These are phyloP conservation scores for Clonostachys solani DNA, from an alignment of 2,329 filamentous ascomycete genomes.

Conservation along the genomic window DNA sequence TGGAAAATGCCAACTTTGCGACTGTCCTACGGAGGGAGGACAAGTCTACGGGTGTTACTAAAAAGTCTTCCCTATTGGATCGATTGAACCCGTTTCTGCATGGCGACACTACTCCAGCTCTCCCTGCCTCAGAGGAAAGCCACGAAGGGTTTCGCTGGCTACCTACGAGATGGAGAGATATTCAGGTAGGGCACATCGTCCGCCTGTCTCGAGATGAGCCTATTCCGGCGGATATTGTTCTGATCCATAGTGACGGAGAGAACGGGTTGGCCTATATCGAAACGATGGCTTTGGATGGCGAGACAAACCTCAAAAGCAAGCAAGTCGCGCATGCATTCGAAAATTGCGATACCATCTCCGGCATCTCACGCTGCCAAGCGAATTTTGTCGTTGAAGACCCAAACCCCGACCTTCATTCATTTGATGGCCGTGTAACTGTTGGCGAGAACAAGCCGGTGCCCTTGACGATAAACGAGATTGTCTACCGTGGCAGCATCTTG, in stretches of 20 bases:
- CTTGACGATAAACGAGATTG: conserved; percentile 74
- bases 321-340: conserved; percentile 60
- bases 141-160: conserved; percentile 52
- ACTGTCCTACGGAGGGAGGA: conserved; percentile 37
- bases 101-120: conserved; percentile 18
- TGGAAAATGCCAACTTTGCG: conserved; percentile 63
- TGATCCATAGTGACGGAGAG: conserved; percentile 73
- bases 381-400: conserved; percentile 72
- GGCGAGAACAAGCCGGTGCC: conserved; percentile 52
- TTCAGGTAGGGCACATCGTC: conserved; percentile 46
- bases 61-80: conserved; percentile 12
- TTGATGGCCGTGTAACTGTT: conserved; percentile 64
- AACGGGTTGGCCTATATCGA: conserved; percentile 80
- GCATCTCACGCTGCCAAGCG: conserved; percentile 51
- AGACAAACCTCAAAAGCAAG: conserved; percentile 79
- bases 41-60: conserved; percentile 18
- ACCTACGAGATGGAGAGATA: conserved; percentile 33
- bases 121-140: conserved; percentile 50
- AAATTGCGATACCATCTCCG: conserved; percentile 47
- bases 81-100: conserved; percentile 25
- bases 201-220: conserved; percentile 64
- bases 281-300: conserved; percentile 80
- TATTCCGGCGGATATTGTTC: conserved; percentile 76
- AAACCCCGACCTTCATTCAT: conserved; percentile 72
- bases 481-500: conserved; percentile 82